Conservation (phyloP, 148 eudicot species). For the Polygonum aviculare region DNA sequence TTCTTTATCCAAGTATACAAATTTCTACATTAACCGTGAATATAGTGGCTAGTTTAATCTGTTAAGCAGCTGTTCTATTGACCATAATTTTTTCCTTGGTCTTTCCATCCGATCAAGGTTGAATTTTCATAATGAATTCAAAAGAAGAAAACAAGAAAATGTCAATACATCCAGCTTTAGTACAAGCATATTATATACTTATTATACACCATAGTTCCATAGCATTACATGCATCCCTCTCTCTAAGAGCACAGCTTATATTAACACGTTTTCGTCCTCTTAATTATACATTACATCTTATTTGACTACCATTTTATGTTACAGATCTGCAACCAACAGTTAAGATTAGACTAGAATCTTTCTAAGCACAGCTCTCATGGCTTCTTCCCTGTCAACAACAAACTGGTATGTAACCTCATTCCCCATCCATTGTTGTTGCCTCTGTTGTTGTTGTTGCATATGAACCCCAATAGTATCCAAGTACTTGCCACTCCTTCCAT, state of each 20-base stretch:
- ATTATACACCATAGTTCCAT: background rate
- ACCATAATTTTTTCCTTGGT: background rate
- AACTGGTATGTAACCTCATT: constrained; percentile 15
- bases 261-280: background rate
- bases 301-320: background rate
- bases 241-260: background rate
- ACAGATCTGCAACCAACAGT: background rate
- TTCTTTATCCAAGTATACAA: background rate
- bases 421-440: constrained; percentile 5
- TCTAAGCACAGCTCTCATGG: constrained; percentile 13
- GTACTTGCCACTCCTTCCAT: constrained; percentile 29
- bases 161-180: background rate
- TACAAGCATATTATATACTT: background rate
- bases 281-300: background rate
- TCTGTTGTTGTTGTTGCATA: constrained; percentile 22
- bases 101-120: background rate
- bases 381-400: constrained; percentile 18
- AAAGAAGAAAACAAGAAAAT: background rate
- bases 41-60: background rate
- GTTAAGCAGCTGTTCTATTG: background rate
- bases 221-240: background rate
- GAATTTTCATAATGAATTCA: background rate
- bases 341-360: constrained; percentile 16
- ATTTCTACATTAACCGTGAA: background rate
- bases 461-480: constrained; percentile 35